These are phyloP conservation scores for Verticillium dahliae DNA, from an alignment of 2,329 filamentous ascomycete genomes.

Conservation along the genomic window DNA sequence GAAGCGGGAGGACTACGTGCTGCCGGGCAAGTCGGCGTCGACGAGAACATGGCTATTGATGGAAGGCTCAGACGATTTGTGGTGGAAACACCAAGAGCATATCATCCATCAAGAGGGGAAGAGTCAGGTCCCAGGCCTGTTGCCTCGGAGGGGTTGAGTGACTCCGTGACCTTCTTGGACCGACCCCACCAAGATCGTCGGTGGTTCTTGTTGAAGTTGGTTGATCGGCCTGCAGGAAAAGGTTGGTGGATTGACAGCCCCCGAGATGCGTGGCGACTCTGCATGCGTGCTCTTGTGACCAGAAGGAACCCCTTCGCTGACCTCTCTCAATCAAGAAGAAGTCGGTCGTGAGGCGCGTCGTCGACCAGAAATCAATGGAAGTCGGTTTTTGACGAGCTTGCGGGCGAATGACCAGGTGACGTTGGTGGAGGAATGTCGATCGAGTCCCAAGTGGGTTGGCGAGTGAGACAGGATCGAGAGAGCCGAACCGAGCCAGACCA, in stretches of 20 bases:
- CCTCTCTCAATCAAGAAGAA: not conserved
- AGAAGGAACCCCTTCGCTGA: not conserved
- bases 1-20: not conserved
- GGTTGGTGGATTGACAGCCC: not conserved
- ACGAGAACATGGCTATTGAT: not conserved
- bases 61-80: not conserved
- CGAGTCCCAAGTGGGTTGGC: not conserved
- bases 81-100: not conserved
- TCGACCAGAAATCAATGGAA: not conserved
- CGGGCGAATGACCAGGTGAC: not conserved
- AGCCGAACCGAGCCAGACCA: not conserved
- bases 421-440: not conserved
- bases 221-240: not conserved
- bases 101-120: not conserved
- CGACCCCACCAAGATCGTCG: not conserved
- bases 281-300: not conserved
- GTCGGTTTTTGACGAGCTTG: not conserved
- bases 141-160: not conserved
- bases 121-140: not conserved
- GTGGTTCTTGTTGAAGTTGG: not conserved
- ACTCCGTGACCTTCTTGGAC: not conserved
- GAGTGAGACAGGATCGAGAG: not conserved
- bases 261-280: not conserved
- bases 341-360: not conserved
- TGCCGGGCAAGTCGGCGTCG: not conserved